Percentiles rank a stretch among this genome's conserved stretches.
phyloP scores from a whole-genome alignment of 2,329 filamentous ascomycete genomes.

The Colletotrichum sp. region DNA sequence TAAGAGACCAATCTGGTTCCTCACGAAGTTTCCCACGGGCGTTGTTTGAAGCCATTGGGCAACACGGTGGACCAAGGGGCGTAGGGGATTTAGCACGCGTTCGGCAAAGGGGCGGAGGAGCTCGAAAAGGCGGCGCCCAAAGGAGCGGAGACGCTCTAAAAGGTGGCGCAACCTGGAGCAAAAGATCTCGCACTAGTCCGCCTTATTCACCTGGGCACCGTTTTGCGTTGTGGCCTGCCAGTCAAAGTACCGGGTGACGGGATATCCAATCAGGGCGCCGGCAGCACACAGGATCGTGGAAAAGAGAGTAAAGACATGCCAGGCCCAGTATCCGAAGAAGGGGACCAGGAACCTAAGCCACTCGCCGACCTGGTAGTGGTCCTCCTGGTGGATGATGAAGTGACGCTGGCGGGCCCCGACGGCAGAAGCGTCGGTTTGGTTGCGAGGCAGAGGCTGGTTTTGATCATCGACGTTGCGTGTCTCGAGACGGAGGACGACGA shows the following conservation, averaged over 20 bases:
- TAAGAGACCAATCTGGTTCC: not conserved
- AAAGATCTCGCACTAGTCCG: not conserved
- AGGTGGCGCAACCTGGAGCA: not conserved
- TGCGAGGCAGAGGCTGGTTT: slow-evolving; percentile 22
- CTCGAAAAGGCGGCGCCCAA: not conserved
- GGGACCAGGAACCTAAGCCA: slow-evolving; percentile 75
- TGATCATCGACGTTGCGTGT: slow-evolving; percentile 40
- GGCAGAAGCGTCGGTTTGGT: slow-evolving; percentile 11
- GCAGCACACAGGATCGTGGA: slow-evolving; percentile 69
- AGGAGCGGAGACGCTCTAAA: not conserved
- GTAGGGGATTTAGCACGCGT: not conserved
- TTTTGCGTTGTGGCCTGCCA: not conserved
- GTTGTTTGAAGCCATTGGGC: not conserved
- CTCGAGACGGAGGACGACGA: slow-evolving; percentile 69
- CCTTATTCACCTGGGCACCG: not conserved
- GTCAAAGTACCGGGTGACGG: slow-evolving; percentile 9
- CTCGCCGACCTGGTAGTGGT: slow-evolving; percentile 81
- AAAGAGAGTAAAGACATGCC: slow-evolving; percentile 64
- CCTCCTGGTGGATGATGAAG: slow-evolving; percentile 78
- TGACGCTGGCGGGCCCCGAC: slow-evolving; percentile 65
- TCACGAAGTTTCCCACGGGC: not conserved
- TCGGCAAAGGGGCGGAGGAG: not conserved
- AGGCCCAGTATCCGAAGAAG: slow-evolving; percentile 59
- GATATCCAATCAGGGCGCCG: slow-evolving; percentile 35
- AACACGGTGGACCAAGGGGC: not conserved